Conservation (phyloP, 2,329 filamentous ascomycete genomes). For the Arthrocladium fulminans region DNA sequence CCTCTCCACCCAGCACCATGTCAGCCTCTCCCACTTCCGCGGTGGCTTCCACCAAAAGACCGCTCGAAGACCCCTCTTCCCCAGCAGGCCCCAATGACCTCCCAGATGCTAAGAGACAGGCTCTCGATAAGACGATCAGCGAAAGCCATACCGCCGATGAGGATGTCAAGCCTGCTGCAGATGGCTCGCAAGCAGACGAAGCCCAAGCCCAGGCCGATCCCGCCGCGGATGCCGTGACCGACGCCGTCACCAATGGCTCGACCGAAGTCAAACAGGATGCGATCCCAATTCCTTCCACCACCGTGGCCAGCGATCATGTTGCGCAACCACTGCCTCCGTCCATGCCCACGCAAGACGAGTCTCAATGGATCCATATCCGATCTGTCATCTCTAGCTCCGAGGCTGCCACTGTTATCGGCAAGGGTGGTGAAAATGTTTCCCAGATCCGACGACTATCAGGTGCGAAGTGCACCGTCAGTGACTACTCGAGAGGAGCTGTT, state of each 20-base stretch:
- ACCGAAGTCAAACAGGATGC: slow-evolving; percentile 29
- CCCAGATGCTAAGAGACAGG: slow-evolving; percentile 92
- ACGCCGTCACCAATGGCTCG: slow-evolving; percentile 12
- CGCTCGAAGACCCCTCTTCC: slow-evolving; percentile 92
- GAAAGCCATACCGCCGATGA: slow-evolving; percentile 53
- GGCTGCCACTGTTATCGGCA: slow-evolving; percentile 95
- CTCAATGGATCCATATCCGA: slow-evolving; percentile 91
- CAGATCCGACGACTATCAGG: slow-evolving; percentile 91
- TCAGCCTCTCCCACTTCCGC: slow-evolving; percentile 53
- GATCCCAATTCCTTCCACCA: slow-evolving; percentile 51
- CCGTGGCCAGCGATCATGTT: slow-evolving; percentile 45
- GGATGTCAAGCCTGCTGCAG: slow-evolving; percentile 53
- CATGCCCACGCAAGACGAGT: slow-evolving; percentile 67
- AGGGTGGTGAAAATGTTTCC: slow-evolving; percentile 96
- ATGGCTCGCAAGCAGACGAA: slow-evolving; percentile 26
- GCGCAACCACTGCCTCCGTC: slow-evolving; percentile 33
- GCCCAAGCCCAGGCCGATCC: slow-evolving; percentile 33
- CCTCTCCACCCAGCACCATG: slow-evolving; percentile 48
- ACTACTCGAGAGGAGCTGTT: slow-evolving; percentile 93
- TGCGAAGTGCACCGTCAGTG: slow-evolving; percentile 97
- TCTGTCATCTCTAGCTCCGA: slow-evolving; percentile 96
- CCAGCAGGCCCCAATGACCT: slow-evolving; percentile 85
- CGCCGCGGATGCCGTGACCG: slow-evolving; percentile 15
- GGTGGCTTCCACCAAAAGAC: slow-evolving; percentile 62
- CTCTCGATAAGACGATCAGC: slow-evolving; percentile 82